Evolutionary conservation across 306 rosid genomes (phyloP), one percentile per base, ranked within the genome.

Genomic region (Dryas octopetala): DNA sequence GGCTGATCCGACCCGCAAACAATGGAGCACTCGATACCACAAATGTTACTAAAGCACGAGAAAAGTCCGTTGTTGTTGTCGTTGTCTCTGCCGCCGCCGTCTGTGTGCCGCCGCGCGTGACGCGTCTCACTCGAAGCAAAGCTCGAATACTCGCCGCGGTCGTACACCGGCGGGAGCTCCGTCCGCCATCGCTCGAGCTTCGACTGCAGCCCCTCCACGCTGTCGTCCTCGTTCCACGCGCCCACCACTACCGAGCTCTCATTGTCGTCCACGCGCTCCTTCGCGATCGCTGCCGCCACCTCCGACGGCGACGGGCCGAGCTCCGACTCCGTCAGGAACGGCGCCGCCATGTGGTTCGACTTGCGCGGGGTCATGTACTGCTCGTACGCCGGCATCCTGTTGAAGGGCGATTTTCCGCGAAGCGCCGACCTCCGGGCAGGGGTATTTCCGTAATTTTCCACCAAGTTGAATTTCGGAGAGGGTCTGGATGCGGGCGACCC

Each of bases 271-370:
- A 16, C 6, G 47, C 64, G 88, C 6, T 41, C 75, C 9, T 64
- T 83, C 0, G 96, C 98, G 62, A 96, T 67, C 0, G 77, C 84
- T 0, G 84, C 97, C 0, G 99, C 99, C 5, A 96, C 97, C 86
- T 92, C 99, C 1, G 99, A 96, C 0, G 99, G 91, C 2, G 98
- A 96, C 0, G 99, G 99, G 3, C 99, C 99, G 0, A 96, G 77
- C 55, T 92, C 97, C 0, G 99, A 96, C 73, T 92, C 87, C 0
- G 99, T 92, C 48, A 96, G 11, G 0, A 83, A 71, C 45, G 78
- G 76, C 14, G 17, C 12, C 74, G 81, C 73, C 76, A 73, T 38
- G 61, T 80, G 57, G 48, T 77, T 80, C 13, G 96, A 79, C 13
- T 86, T 89, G 1, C 80, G 59, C 0, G 98, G 97, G 2, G 96